Evolutionary conservation across 2,329 filamentous ascomycete genomes (phyloP).

Genomic region (Hypoxylon sp.): DNA sequence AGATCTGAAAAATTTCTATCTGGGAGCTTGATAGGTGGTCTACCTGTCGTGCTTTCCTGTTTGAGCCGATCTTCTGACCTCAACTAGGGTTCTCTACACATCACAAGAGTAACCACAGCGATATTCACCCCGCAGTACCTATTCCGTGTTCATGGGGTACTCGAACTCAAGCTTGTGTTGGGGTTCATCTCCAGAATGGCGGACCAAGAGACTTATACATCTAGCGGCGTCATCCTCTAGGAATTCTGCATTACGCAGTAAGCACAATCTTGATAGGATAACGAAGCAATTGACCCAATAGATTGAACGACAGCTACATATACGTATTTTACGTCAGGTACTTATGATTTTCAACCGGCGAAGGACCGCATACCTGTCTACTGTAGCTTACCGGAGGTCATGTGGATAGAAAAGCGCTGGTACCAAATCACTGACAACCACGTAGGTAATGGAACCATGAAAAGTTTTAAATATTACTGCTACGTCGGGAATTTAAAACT

Average conservation of each 20-base stretch:
- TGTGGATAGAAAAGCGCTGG: slow-evolving; percentile 24
- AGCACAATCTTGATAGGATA: slow-evolving; percentile 8
- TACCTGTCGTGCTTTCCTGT: neutral
- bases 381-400: slow-evolving; percentile 39
- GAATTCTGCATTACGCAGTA: neutral
- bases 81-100: slow-evolving; percentile 1
- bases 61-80: slow-evolving; percentile 1
- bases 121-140: slow-evolving; percentile 29
- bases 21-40: neutral
- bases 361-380: slow-evolving; percentile 19
- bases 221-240: neutral
- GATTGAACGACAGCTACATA: slow-evolving; percentile 13
- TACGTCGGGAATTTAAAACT: slow-evolving; percentile 33
- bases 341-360: slow-evolving; percentile 14
- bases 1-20: neutral
- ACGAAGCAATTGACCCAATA: slow-evolving; percentile 6
- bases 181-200: neutral
- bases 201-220: slow-evolving; percentile 1
- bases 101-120: slow-evolving; percentile 2
- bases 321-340: slow-evolving; percentile 9
- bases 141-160: slow-evolving; percentile 16
- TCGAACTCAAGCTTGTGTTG: slow-evolving; percentile 6
- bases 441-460: slow-evolving; percentile 32
- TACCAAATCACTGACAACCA: slow-evolving; percentile 42
- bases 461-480: slow-evolving; percentile 30